A percentile compares a stretch with the other conserved stretches of the same genome.
Evolutionary conservation across 2,329 filamentous ascomycete species (phyloP).

Genomic region (Curvularia hawaiiensis): DNA sequence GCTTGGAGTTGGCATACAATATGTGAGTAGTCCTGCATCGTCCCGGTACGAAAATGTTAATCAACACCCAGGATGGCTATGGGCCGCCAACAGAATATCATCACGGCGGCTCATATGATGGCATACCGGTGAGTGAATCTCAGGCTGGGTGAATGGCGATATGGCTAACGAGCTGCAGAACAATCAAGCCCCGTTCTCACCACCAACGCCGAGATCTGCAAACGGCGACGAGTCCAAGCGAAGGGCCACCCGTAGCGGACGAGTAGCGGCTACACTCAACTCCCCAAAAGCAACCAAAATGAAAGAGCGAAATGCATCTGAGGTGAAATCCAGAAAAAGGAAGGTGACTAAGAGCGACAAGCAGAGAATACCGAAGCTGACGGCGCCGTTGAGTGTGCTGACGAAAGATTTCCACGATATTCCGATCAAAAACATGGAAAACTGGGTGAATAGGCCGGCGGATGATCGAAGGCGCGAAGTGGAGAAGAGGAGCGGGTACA

Average conservation of each 20-base stretch:
- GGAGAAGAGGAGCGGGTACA: conserved; percentile 72
- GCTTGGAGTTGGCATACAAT: conserved; percentile 39
- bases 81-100: conserved; percentile 35
- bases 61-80: conserved; percentile 38
- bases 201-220: conserved; percentile 53
- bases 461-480: conserved; percentile 72
- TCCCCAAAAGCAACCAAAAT: conserved; percentile 29
- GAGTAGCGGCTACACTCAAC: conserved; percentile 29
- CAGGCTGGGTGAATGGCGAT: not conserved
- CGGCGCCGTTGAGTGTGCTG: conserved; percentile 71
- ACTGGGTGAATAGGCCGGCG: conserved; percentile 74
- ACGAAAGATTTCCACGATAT: conserved; percentile 67
- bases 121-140: conserved; percentile 30
- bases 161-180: conserved; percentile 32
- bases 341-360: conserved; percentile 52
- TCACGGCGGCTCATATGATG: conserved; percentile 33
- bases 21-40: conserved; percentile 31
- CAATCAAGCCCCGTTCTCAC: conserved; percentile 39
- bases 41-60: conserved; percentile 26
- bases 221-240: conserved; percentile 48
- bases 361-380: conserved; percentile 60
- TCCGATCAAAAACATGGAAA: conserved; percentile 76
- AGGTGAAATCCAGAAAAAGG: conserved; percentile 50
- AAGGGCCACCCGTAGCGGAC: conserved; percentile 47
- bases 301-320: conserved; percentile 36